Conservation (phyloP, 2,329 filamentous ascomycete genomes). For the Aspergillus nomiae region DNA sequence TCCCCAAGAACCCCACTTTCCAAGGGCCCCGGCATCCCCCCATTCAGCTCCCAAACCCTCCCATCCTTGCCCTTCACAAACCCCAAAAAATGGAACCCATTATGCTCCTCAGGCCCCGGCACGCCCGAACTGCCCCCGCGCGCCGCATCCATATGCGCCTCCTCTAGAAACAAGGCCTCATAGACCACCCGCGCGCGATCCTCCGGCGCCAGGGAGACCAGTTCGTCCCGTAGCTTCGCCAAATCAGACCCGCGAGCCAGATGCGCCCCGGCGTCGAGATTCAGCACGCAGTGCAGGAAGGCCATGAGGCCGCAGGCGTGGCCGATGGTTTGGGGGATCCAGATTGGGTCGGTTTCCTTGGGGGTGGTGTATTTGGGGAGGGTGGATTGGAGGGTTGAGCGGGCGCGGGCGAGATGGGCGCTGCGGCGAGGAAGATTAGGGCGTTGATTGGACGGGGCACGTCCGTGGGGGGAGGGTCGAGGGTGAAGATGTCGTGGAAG, state of each 20-base stretch:
- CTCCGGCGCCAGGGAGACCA: constrained; percentile 46
- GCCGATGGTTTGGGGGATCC: constrained; percentile 62
- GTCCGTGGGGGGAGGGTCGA: constrained; percentile 53
- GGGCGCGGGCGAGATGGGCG: constrained; percentile 42
- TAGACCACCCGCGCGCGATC: constrained; percentile 57
- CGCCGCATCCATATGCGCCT: constrained; percentile 23
- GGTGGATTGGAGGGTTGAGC: constrained; percentile 44
- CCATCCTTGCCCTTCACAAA: constrained; percentile 35
- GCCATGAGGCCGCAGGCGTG: constrained; percentile 63
- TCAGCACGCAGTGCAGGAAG: constrained; percentile 56
- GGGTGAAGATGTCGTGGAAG: constrained; percentile 58
- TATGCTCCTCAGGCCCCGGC: constrained; percentile 2
- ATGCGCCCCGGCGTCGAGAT: constrained; percentile 45
- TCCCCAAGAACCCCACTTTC: constrained; percentile 29
- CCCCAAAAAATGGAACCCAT: constrained; percentile 31
- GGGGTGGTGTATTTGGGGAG: constrained; percentile 48
- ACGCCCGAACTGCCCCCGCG: constrained; percentile 7
- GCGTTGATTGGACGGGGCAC: constrained; percentile 50
- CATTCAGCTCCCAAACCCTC: constrained; percentile 38
- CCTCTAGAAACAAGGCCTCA: constrained; percentile 34
- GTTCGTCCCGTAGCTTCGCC: constrained; percentile 46
- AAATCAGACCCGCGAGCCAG: constrained; percentile 48
- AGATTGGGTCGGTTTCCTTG: constrained; percentile 55
- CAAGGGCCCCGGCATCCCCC: constrained; percentile 33
- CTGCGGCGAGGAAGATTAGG: constrained; percentile 56